Base-by-base conservation (phyloP, 202 grass and related monocot species). In the Thinopyrum obtusiflorum region DNA sequence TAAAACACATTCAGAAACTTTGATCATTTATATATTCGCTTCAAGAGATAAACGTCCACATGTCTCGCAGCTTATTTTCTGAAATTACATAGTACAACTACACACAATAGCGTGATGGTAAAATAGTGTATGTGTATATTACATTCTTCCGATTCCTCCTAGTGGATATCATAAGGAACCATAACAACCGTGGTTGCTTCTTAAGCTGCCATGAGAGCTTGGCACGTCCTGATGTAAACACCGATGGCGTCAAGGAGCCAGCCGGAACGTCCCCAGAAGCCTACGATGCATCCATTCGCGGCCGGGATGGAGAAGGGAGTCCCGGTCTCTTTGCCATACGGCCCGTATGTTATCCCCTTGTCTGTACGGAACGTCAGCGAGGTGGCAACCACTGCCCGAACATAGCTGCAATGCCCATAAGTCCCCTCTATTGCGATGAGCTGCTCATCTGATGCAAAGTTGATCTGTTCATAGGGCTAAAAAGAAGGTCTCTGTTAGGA, bases 261-360 rank as follows among this genome's bases (percentile, higher is more conserved):
- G 27, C 77, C 77, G 20, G 84, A 51, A n/a, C 84, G 84, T 18
- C 84, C 84, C 67, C 84, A 86, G 67, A 86, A 86, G 28, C 84
- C 84, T 10, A 65, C 77, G 68, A 86, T 65, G 77, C 77, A 53
- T n/a, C 84, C 84, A 5, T 53, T 47, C 4, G 37, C 67, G 5
- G 28, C 39, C 28, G 66, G 66, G n/a, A 73, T 11, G 6, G 84
- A 86, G 84, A 86, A 86, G 0, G 13, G 2, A 29, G 46, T 35
- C 6, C 59, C 15, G 0, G 20, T 4, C 61, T 13, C 27, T 6
- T 49, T 1, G 51, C 84, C 79, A 25, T 76, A 76, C 1, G 61
- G 85, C 2, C 85, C 85, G 4, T 68, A 68, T 0, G 46, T 76
- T 4, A 20, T 82, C 20, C 79, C 61, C 25, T 5, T 11, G 85